A percentile compares a stretch with the other conserved stretches of the same genome.
These are phyloP conservation scores for Leccinum longicurvipes DNA, from an alignment of 768 basidiomycete species.

Conservation along the genomic window DNA sequence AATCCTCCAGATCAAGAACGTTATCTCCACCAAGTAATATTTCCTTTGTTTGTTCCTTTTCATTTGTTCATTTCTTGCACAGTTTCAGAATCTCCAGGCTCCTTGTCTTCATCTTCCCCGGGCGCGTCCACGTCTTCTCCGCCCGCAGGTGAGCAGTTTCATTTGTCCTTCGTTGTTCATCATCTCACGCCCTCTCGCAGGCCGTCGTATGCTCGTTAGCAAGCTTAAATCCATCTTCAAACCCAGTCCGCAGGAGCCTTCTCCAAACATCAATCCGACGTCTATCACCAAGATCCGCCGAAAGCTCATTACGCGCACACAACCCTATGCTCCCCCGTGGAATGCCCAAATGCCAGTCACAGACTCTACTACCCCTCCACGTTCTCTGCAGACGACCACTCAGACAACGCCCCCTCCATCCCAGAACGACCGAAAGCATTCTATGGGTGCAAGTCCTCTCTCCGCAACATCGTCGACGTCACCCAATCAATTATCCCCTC, in stretches of 20 bases:
- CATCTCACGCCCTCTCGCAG: slow-evolving; percentile 1
- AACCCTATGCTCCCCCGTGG: slow-evolving; percentile 38
- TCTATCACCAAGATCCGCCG: slow-evolving; percentile 15
- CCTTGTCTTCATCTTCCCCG: not conserved
- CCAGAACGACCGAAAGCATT: not conserved
- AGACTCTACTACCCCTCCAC: slow-evolving; percentile 3
- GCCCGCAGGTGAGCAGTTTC: not conserved
- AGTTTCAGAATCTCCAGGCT: slow-evolving; percentile 6
- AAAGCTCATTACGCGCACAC: slow-evolving; percentile 32
- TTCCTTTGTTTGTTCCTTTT: not conserved
- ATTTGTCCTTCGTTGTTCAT: not conserved
- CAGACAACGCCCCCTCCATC: not conserved
- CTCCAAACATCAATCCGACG: slow-evolving; percentile 2
- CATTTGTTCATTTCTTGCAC: not conserved
- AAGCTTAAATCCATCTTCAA: slow-evolving; percentile 27
- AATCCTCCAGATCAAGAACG: slow-evolving; percentile 14
- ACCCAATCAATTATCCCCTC: slow-evolving; percentile 12
- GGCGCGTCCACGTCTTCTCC: not conserved
- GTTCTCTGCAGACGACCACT: not conserved
- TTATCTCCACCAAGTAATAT: slow-evolving; percentile 16
- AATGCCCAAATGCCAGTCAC: slow-evolving; percentile 29
- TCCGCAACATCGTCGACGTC: not conserved
- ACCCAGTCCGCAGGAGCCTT: slow-evolving; percentile 6
- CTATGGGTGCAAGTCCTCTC: not conserved
- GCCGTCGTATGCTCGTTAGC: slow-evolving; percentile 9